Conservation (phyloP, 106 monocot genomes). For the Triglochin maritima region DNA sequence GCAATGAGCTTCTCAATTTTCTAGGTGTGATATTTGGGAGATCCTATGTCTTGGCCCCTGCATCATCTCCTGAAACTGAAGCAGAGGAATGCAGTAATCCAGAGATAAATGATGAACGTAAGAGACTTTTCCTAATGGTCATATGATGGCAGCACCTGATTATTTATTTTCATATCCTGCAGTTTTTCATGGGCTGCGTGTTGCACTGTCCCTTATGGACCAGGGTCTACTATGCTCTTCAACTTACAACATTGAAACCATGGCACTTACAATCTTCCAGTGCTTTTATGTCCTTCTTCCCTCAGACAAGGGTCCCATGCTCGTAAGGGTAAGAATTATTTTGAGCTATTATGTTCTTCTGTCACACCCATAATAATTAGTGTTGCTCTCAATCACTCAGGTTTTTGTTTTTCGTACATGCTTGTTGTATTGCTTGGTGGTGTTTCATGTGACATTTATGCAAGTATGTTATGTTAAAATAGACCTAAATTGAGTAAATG, state of each 20-base stretch:
- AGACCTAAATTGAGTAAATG: too few species aligned
- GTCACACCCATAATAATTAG: background rate
- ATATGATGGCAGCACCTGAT: background rate
- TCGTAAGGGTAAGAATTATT: conserved; percentile 48
- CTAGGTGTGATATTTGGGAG: conserved; percentile 57
- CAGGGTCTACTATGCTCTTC: conserved; percentile 80
- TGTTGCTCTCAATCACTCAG: background rate
- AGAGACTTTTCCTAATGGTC: conserved; percentile 7
- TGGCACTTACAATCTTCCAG: conserved; percentile 38
- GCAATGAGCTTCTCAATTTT: background rate
- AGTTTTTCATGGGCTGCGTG: conserved; percentile 71
- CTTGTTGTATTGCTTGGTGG: too few species aligned
- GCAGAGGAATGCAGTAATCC: conserved; percentile 29
- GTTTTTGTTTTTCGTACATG: too few species aligned
- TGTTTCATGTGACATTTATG: too few species aligned
- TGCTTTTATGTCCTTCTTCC: conserved; percentile 82
- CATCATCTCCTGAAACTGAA: conserved; percentile 31
- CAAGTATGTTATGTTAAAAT: too few species aligned
- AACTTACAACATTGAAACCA: conserved; percentile 60
- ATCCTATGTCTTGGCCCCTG: conserved; percentile 50
- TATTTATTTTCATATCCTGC: conserved; percentile 9
- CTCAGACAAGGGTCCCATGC: conserved; percentile 56
- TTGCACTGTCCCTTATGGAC: conserved; percentile 51
- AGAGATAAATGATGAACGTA: conserved; percentile 55
- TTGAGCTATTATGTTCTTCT: background rate